These are phyloP conservation scores for Pythium periplocum DNA, from an alignment of 352 stramenopile genomes.

Conservation along the genomic window DNA sequence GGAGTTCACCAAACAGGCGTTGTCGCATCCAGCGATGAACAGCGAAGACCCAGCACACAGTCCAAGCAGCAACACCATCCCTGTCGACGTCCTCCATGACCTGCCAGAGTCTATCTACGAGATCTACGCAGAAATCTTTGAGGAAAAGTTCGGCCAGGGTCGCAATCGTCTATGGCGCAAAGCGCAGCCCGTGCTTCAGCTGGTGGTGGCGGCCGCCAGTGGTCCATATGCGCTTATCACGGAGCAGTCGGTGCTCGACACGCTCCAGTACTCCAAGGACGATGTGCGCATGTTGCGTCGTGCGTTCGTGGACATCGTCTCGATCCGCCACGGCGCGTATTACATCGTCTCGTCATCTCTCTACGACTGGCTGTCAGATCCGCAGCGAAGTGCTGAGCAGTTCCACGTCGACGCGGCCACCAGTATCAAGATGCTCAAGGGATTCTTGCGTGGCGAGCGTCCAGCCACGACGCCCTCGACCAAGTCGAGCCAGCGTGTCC, in stretches of 20 bases:
- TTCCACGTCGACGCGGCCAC: slow-evolving; percentile 61
- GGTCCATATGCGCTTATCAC: slow-evolving; percentile 70
- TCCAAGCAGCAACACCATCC: slow-evolving; percentile 22
- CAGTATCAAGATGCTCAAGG: slow-evolving; percentile 37
- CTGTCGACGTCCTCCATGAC: slow-evolving; percentile 60
- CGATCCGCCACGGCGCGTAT: slow-evolving; percentile 56
- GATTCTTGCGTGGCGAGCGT: slow-evolving; percentile 24
- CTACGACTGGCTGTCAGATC: slow-evolving; percentile 63
- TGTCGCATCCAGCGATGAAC: slow-evolving; percentile 57
- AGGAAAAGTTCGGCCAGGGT: slow-evolving; percentile 83
- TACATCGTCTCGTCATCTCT: slow-evolving; percentile 65
- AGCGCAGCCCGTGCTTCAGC: slow-evolving; percentile 59
- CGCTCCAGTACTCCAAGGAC: slow-evolving; percentile 47
- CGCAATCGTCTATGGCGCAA: slow-evolving; percentile 75
- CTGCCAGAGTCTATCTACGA: slow-evolving; percentile 75
- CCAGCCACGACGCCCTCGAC: slow-evolving; percentile 12
- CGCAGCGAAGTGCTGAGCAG: slow-evolving; percentile 42
- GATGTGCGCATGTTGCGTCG: slow-evolving; percentile 68
- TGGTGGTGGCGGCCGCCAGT: slow-evolving; percentile 62
- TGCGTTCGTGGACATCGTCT: slow-evolving; percentile 72
- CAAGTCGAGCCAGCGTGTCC: too few species aligned
- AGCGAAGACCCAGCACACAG: slow-evolving; percentile 21
- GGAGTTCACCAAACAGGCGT: slow-evolving; percentile 72
- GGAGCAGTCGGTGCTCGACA: slow-evolving; percentile 57
- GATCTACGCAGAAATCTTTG: slow-evolving; percentile 83